These are phyloP conservation scores for Ascodesmis nigricans DNA, from an alignment of 495 filamentous ascomycete genomes.

Conservation along the genomic window DNA sequence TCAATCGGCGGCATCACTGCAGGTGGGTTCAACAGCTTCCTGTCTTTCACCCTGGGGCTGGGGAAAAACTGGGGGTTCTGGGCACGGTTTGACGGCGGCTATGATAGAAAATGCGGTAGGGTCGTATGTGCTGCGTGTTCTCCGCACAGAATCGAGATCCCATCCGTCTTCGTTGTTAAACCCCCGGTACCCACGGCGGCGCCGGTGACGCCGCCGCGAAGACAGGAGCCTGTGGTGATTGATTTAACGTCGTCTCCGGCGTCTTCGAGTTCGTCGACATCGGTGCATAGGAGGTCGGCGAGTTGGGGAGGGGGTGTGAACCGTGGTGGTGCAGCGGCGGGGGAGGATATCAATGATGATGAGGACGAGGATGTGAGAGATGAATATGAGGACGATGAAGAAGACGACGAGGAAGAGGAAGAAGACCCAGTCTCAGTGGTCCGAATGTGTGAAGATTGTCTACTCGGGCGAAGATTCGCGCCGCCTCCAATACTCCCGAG, in stretches of 20 bases:
- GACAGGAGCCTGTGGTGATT: slow-evolving; percentile 6
- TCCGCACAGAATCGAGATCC: slow-evolving; percentile 86
- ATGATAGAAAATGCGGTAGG: slow-evolving; percentile 63
- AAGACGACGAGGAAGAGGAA: slow-evolving; percentile 2
- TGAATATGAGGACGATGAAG: slow-evolving; percentile 1
- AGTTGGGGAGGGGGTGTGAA: too few species aligned
- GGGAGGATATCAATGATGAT: slow-evolving; percentile 1
- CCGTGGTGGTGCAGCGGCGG: neutral
- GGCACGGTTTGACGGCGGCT: neutral
- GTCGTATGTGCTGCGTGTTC: slow-evolving; percentile 86
- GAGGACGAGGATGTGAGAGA: slow-evolving; percentile 3
- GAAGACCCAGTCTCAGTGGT: slow-evolving; percentile 13
- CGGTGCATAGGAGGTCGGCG: neutral
- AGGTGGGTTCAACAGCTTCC: slow-evolving; percentile 27
- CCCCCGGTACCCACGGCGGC: slow-evolving; percentile 31
- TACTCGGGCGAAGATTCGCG: slow-evolving; percentile 3
- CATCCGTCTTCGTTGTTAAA: slow-evolving; percentile 75
- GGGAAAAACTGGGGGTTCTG: slow-evolving; percentile 7
- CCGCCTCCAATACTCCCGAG: neutral
- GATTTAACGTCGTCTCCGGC: neutral
- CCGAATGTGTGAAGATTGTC: slow-evolving; percentile 19
- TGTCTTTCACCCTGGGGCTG: neutral
- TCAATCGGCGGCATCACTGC: slow-evolving; percentile 81
- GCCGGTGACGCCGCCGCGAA: slow-evolving; percentile 1
- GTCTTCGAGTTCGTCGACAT: neutral